Evolutionary conservation across 129 eudicot genomes (phyloP).

Genomic region (Flaveria brownii): DNA sequence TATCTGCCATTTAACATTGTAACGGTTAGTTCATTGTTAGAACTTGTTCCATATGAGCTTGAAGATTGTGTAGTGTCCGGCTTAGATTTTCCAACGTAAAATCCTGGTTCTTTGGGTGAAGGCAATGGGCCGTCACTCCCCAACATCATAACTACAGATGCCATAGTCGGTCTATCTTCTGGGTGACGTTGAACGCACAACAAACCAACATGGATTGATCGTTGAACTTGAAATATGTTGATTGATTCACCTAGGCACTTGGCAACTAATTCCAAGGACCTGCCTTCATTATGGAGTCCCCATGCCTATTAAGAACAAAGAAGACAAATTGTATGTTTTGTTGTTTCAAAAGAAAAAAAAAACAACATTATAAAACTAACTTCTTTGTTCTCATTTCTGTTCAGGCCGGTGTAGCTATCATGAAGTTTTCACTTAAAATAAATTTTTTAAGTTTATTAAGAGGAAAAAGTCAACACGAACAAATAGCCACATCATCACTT

Average conservation of each 20-base stretch:
- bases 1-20: slow-evolving; percentile 36
- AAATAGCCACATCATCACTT: neutral
- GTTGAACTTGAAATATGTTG: slow-evolving; percentile 15
- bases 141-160: slow-evolving; percentile 37
- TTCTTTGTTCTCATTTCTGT: too few species aligned
- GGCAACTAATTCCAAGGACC: slow-evolving; percentile 34
- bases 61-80: slow-evolving; percentile 20
- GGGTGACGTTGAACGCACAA: slow-evolving; percentile 48
- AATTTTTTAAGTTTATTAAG: too few species aligned
- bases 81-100: slow-evolving; percentile 27
- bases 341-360: neutral
- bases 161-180: slow-evolving; percentile 46
- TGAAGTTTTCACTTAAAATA: too few species aligned
- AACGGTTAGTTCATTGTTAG: slow-evolving; percentile 35
- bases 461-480: neutral
- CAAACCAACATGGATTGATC: slow-evolving; percentile 41
- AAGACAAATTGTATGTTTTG: neutral
- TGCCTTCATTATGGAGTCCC: slow-evolving; percentile 40
- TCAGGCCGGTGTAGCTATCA: too few species aligned
- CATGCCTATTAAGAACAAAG: slow-evolving; percentile 38
- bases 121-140: slow-evolving; percentile 36
- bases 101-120: slow-evolving; percentile 39
- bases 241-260: slow-evolving; percentile 19
- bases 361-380: too few species aligned
- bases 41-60: slow-evolving; percentile 25